These are phyloP conservation scores for Neofusicoccum laricinum DNA, from an alignment of 2,329 filamentous ascomycete species.

Conservation along the genomic window DNA sequence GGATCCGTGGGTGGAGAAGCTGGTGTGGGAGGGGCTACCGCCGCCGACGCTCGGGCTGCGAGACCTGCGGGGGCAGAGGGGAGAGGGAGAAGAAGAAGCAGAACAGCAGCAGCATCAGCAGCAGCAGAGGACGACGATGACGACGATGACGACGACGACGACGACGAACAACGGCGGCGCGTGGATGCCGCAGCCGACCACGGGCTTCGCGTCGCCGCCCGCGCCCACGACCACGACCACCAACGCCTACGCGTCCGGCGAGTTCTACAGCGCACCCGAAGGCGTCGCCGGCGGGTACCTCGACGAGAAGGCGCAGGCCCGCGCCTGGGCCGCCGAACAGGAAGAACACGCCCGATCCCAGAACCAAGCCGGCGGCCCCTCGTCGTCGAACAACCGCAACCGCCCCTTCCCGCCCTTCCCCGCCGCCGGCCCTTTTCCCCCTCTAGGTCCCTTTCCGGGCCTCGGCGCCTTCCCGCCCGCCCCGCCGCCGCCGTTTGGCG, in stretches of 20 bases:
- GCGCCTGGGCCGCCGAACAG: neutral
- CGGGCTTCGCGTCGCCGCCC: neutral
- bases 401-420: neutral
- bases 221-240: neutral
- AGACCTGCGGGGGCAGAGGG: neutral
- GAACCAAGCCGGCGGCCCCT: neutral
- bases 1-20: conserved; percentile 29
- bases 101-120: neutral
- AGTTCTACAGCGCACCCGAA: neutral
- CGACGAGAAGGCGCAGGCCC: conserved; percentile 4
- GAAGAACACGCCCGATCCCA: neutral
- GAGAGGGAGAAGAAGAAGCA: neutral
- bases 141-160: too few species aligned
- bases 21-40: conserved; percentile 25
- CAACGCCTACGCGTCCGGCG: neutral
- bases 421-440: neutral
- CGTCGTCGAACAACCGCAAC: neutral
- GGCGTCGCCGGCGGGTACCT: neutral
- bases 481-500: neutral
- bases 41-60: conserved; percentile 19
- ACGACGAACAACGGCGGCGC: conserved; percentile 21
- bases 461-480: conserved; percentile 9
- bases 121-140: conserved; percentile 6
- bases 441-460: neutral
- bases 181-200: neutral